Evolutionary conservation across 306 rosid genomes (phyloP).

Genomic region (Lagenaria siceraria): DNA sequence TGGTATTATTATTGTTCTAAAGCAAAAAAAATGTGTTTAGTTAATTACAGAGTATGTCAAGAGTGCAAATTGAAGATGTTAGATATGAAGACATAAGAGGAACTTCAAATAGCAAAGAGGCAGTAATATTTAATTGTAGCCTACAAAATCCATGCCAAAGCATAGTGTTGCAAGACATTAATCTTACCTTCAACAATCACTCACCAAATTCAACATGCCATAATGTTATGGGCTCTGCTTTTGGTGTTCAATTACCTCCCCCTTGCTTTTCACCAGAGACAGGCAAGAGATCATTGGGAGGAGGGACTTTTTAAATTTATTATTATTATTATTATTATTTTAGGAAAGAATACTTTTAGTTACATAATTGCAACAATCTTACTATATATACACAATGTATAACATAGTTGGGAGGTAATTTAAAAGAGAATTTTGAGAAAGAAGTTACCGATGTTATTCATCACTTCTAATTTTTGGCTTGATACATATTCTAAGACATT

Average conservation of each 20-base stretch:
- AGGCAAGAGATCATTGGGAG: too few species aligned
- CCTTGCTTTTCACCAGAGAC: not conserved
- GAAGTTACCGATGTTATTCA: too few species aligned
- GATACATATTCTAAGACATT: too few species aligned
- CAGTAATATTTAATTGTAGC: slow-evolving; percentile 14
- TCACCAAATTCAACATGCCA: not conserved
- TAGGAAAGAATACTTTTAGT: too few species aligned
- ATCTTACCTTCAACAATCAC: not conserved
- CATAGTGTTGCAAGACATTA: slow-evolving; percentile 4
- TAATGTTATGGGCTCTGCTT: slow-evolving; percentile 8
- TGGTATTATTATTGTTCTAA: not conserved
- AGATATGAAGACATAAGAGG: slow-evolving; percentile 15
- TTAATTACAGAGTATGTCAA: slow-evolving; percentile 4
- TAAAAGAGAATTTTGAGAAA: too few species aligned
- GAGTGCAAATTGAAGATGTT: slow-evolving; percentile 14
- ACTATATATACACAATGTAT: too few species aligned
- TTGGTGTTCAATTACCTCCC: slow-evolving; percentile 3
- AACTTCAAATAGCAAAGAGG: slow-evolving; percentile 5
- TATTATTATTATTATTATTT: too few species aligned
- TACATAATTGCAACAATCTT: too few species aligned
- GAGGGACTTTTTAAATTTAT: too few species aligned
- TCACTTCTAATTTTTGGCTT: too few species aligned
- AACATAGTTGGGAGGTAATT: too few species aligned
- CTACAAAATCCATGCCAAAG: slow-evolving; percentile 8
- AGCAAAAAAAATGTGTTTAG: slow-evolving; percentile 8